Base-by-base conservation (phyloP, 228 moss, liverwort and hornwort species). In the Sphagnum magellanicum region DNA sequence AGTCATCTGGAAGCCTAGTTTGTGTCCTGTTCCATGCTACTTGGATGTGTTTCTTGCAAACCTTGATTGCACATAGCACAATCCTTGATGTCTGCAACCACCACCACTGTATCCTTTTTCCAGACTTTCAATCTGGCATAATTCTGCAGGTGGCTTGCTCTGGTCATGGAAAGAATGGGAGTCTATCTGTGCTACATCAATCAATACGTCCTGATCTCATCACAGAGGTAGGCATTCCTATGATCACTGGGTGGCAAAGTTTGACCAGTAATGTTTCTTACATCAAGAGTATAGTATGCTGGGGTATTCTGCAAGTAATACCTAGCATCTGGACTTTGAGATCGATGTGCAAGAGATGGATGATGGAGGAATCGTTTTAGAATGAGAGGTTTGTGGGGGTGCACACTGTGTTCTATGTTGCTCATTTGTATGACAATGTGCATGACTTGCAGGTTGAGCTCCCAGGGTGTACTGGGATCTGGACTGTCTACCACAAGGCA, bases 121-220 rank as follows among this genome's bases (percentile, higher is more conserved):
- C 32, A 32, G 32, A 55, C 55, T 8, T 55, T 55, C 55, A 55
- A 55, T 4, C 8, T 55, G 55, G 55, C 3, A 55, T 55, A 12
- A 12, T n/a, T 61, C 66, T 52, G 32, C 80, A 88, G 88, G 85
- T 98, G 62, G 81, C 89, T 55, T 98, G 94, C 75, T 92, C 94
- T 72, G 98, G 98, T 61, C 98, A 98, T 76, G 98, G 98, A 46
- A 98, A 98, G 67, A 98, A 98, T 81, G 98, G 98, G 62, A 98
- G 86, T 84, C 72, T 98, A 15, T 98, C 87, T 74, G 90, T 98
- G 49, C 72, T 98, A 50, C 94, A 98, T 83, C 94, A 92, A 70
- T 98, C 98, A 52, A 94, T 98, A 73, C 94, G 94, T 72, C 98
- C 98, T 67, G 98, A 98, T 58, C 87, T 98, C 6, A 98, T 98